A percentile compares a stretch with the other conserved stretches of the same genome.
Conservation (phyloP, 2,329 filamentous ascomycete species). For the Cladorrhinum sp. region DNA sequence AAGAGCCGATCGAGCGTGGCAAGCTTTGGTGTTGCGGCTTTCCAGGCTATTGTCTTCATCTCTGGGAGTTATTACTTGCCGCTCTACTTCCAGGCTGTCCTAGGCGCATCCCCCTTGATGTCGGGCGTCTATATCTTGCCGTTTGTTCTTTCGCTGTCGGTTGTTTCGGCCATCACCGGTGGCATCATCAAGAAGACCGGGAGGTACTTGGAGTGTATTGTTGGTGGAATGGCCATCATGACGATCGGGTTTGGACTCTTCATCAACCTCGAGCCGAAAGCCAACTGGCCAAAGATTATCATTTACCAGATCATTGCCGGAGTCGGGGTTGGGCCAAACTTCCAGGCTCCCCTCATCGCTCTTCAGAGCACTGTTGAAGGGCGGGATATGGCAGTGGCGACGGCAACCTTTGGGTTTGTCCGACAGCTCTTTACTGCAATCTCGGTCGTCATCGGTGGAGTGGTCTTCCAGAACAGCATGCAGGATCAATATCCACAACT, state of each 20-base stretch:
- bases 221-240: constrained; percentile 51
- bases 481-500: constrained; percentile 33
- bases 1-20: constrained; percentile 54
- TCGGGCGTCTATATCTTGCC: constrained; percentile 63
- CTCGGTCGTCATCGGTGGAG: constrained; percentile 55
- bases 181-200: constrained; percentile 52
- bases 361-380: constrained; percentile 61
- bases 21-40: constrained; percentile 45
- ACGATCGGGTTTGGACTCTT: constrained; percentile 58
- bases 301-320: constrained; percentile 58
- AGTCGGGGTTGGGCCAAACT: constrained; percentile 60
- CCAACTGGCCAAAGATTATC: constrained; percentile 47
- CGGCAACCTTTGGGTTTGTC: constrained; percentile 59
- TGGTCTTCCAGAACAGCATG: constrained; percentile 42
- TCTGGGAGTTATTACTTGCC: constrained; percentile 68
- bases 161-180: constrained; percentile 42
- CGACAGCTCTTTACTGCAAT: constrained; percentile 57
- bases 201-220: constrained; percentile 55
- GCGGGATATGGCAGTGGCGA: constrained; percentile 60
- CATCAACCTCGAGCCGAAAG: constrained; percentile 52
- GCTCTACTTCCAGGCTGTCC: constrained; percentile 68
- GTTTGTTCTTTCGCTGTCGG: constrained; percentile 49
- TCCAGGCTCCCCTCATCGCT: constrained; percentile 60
- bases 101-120: constrained; percentile 57
- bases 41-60: constrained; percentile 59